Conservation (phyloP, 148 eudicot species). For the Camellia granthamiana region DNA sequence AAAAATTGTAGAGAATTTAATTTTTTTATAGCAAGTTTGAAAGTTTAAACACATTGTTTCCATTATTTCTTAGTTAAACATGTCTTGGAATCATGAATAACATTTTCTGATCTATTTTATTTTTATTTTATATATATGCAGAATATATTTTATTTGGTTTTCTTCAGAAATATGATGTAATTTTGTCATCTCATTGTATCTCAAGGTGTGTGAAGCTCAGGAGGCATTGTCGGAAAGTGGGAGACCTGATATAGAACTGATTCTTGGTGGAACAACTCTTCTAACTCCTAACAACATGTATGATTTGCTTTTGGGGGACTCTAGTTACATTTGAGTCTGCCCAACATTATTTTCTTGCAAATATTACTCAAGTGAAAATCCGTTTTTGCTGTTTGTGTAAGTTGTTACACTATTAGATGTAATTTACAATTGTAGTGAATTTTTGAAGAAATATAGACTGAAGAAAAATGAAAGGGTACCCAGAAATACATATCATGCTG, state of each 20-base stretch:
- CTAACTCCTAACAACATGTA: conserved; percentile 73
- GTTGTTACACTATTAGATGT: neutral
- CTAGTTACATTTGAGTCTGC: conserved; percentile 40
- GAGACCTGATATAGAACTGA: conserved; percentile 69
- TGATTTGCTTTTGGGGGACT: conserved; percentile 72
- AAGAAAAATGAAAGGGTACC: neutral
- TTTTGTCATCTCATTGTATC: conserved; percentile 10
- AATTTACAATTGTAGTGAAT: neutral
- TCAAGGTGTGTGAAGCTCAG: conserved; percentile 72
- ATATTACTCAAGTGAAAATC: neutral
- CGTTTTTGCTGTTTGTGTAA: neutral
- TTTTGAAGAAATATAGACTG: neutral
- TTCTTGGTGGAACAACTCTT: conserved; percentile 89
- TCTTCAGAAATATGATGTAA: neutral
- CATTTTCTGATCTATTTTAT: too few species aligned
- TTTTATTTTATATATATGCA: neutral
- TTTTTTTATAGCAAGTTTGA: too few species aligned
- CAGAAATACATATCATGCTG: neutral
- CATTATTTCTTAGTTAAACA: too few species aligned
- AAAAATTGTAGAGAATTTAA: too few species aligned
- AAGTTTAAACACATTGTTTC: too few species aligned
- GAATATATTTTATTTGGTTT: neutral
- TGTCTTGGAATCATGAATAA: too few species aligned
- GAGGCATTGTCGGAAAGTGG: conserved; percentile 83
- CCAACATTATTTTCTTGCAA: neutral